Base-by-base conservation (phyloP, 2,329 filamentous ascomycete species). In the Lachnellula suecica region DNA sequence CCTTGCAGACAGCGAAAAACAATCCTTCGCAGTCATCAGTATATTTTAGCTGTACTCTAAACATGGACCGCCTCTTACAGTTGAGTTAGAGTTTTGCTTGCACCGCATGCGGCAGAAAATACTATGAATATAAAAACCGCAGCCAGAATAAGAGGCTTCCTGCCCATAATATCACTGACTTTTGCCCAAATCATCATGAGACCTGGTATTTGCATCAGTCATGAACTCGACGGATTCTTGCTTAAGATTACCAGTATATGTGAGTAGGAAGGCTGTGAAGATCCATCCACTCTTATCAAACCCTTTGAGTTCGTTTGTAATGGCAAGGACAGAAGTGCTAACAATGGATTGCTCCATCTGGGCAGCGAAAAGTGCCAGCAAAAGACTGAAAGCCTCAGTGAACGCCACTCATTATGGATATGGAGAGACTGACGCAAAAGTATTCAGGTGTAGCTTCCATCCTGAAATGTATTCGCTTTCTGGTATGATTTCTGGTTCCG, bases 1-100 rank as follows among this genome's bases (percentile, higher is more conserved):
- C 47, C 47, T 43, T 49, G 47, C 9, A 51, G 23, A 20, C 17
- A 27, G 11, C 49, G 42, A 9, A 45, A 51, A 9, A 46, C 24
- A 22, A 51, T 41, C 4, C 49, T 51, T 13, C 17, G 13, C 19
- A 17, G 5, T 11, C 20, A 23, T 40, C 19, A 40, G 19, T 31
- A 20, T 2, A 19, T 9, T 6, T 17, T 8, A 17, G 15, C 37
- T 19, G 20, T 10, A 2, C 7, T n/a, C 13, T 8, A 38, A n/a
- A 6, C n/a, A 40, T 40, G 13, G 5, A 13, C 19, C 17, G 8
- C 11, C 11, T 40, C 20, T 19, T 22, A 40, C 37, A 40, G 37
- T 19, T 40, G 37, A n/a, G n/a, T 40, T 5, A 40, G n/a, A 40
- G 19, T 40, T 20, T 40, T n/a, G 8, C n/a, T 19, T 20, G 37